Percentiles rank a stretch among this genome's conserved stretches.
Evolutionary conservation across 768 basidiomycete genomes (phyloP).

Genomic region (Austroboletus eburneus): DNA sequence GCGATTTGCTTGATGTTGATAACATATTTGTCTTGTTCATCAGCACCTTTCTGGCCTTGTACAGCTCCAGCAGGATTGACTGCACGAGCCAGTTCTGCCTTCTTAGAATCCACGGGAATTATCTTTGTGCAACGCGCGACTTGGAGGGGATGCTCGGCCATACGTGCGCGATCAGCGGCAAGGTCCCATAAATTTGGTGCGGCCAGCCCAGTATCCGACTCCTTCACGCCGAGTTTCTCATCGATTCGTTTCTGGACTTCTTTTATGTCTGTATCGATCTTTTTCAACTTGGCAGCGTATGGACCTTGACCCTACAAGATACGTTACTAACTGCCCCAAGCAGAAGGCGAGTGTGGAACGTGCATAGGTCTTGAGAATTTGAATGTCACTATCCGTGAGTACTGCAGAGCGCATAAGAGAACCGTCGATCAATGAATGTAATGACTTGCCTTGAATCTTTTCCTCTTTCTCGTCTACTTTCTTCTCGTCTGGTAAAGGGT

Average conservation of each 20-base stretch:
- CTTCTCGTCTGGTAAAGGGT: conserved; percentile 63
- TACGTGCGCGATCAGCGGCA: conserved; percentile 85
- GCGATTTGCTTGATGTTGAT: conserved; percentile 99
- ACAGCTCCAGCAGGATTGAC: conserved; percentile 73
- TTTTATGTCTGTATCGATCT: conserved; percentile 88
- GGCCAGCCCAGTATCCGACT: conserved; percentile 96
- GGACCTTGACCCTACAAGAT: conserved; percentile 89
- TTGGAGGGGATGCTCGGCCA: conserved; percentile 90
- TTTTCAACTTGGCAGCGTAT: conserved; percentile 84
- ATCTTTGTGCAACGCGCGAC: conserved; percentile 99
- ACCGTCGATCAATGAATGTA: not conserved
- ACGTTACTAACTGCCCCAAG: not conserved
- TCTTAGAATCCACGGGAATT: conserved; percentile 74
- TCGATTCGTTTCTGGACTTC: conserved; percentile 97
- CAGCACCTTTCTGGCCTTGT: conserved; percentile 93
- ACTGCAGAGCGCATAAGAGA: conserved; percentile 42
- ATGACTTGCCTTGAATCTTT: conserved; percentile 76
- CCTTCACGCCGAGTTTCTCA: conserved; percentile 97
- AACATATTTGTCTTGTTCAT: conserved; percentile 99
- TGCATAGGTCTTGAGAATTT: conserved; percentile 98
- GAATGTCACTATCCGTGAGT: conserved; percentile 97
- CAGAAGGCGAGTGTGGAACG: conserved; percentile 20
- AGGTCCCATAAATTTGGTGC: conserved; percentile 98
- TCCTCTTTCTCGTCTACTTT: conserved; percentile 83
- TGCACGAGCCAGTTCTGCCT: conserved; percentile 72